Conservation (phyloP, 2,329 filamentous ascomycete genomes). For the Thelonectria rubi region DNA sequence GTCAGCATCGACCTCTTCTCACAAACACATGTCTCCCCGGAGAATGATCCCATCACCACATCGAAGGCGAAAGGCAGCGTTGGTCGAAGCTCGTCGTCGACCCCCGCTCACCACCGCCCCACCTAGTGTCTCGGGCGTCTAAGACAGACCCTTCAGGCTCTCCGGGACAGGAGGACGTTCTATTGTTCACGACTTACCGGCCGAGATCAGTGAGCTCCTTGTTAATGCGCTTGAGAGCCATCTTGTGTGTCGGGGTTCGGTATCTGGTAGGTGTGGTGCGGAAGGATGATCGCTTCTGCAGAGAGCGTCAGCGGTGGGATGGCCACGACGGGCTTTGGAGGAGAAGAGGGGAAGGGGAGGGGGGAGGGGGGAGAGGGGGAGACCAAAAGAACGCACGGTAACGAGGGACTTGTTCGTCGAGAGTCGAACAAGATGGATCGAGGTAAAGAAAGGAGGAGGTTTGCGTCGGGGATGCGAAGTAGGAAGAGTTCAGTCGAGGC, state of each 20-base stretch:
- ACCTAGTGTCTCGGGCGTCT: constrained; percentile 48
- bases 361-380: constrained; percentile 14
- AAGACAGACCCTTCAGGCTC: constrained; percentile 39
- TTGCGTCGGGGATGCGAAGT: constrained; percentile 27
- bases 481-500: constrained; percentile 42
- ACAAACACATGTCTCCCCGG: background rate
- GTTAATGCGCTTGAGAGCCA: constrained; percentile 95
- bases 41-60: constrained; percentile 12
- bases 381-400: constrained; percentile 42
- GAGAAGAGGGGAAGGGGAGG: background rate
- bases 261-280: constrained; percentile 41
- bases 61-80: constrained; percentile 29
- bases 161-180: constrained; percentile 25
- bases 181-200: constrained; percentile 67
- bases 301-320: constrained; percentile 40
- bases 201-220: constrained; percentile 92
- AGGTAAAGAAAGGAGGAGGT: background rate
- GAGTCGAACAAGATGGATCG: constrained; percentile 28
- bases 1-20: constrained; percentile 33
- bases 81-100: constrained; percentile 35
- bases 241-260: constrained; percentile 54
- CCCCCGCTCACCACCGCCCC: constrained; percentile 51
- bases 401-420: constrained; percentile 34
- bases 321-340: constrained; percentile 21
- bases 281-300: constrained; percentile 39